Evolutionary conservation across 169 alveolate genomes (phyloP), one percentile per base, ranked within the genome.

Genomic region (Plasmodium gonderi): DNA sequence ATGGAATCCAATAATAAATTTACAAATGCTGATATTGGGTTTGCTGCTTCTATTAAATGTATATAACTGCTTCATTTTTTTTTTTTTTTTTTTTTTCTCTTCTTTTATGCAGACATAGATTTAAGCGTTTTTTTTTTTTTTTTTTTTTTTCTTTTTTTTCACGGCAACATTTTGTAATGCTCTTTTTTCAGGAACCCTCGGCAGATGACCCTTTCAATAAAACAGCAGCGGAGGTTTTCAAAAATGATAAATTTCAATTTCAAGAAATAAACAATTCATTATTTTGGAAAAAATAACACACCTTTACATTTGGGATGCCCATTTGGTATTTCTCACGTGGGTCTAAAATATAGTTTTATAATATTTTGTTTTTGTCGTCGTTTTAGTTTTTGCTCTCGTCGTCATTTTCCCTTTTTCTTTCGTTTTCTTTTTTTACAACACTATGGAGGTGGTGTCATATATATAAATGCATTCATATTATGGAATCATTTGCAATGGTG

Each of bases 1-100:
- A 4, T 85, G 92, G 92, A 85, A 72, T 33, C 92, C 92, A 23
- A 75, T 75, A 17, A 85, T 85, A 49, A 85, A 75, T 85, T 75
- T 85, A 14, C 92, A 85, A 54, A 85, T 85, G 92, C 36, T 85
- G 47, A 72, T 85, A 60, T 45, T 85, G 36, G 92, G 92, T 8
- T 31, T 85, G 45, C 40, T 85, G n/a, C 68, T 85, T 9, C 47
- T 85, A 31, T 77, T 85, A 51, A 76, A 72, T 75, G 92, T 85
- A 80, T 36, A 60, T 9, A 54, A 54, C 40, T n/a, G 72, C 33
- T 54, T 44, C 17, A 5, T 54, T 44, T 23, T 76, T 77, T 77
- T 54, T 26, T 17, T 17, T 77, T 75, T 44, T 11, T 20, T 75
- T 74, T 40, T 29, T 7, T n/a, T 49, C 51, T 11, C n/a, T n/a